A percentile compares a stretch with the other conserved stretches of the same genome.
Evolutionary conservation across 2,329 filamentous ascomycete species (phyloP).

Genomic region (Purpureocillium lavendulum): DNA sequence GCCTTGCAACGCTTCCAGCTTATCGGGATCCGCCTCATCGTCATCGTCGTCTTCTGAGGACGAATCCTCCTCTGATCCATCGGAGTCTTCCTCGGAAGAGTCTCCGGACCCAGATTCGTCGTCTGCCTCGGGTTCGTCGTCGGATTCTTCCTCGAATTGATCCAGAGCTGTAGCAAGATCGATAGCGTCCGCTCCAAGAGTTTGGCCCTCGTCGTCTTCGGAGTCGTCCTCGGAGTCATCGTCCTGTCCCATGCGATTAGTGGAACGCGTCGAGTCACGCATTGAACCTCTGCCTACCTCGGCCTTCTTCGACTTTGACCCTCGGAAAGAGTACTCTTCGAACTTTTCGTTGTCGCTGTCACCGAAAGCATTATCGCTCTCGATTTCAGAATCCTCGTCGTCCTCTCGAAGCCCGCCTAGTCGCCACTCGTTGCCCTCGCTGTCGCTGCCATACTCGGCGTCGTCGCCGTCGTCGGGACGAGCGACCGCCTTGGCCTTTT

Average conservation of each 20-base stretch:
- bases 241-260: neutral
- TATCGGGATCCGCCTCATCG: constrained; percentile 39
- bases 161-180: constrained; percentile 50
- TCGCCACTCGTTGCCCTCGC: constrained; percentile 78
- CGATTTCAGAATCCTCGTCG: constrained; percentile 56
- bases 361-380: constrained; percentile 74
- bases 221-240: constrained; percentile 42
- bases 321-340: constrained; percentile 57
- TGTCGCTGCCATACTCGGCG: constrained; percentile 71
- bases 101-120: constrained; percentile 32
- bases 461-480: constrained; percentile 40
- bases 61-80: constrained; percentile 31
- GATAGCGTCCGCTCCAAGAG: constrained; percentile 50
- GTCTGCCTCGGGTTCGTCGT: constrained; percentile 38
- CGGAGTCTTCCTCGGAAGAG: constrained; percentile 35
- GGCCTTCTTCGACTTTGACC: constrained; percentile 29
- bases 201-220: constrained; percentile 49
- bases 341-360: constrained; percentile 83
- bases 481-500: constrained; percentile 32
- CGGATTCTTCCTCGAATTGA: constrained; percentile 40
- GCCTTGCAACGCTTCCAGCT: constrained; percentile 56
- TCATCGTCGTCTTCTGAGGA: constrained; percentile 43
- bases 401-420: constrained; percentile 53
- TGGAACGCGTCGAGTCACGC: no score
- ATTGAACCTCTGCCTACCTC: constrained; percentile 12